Base-by-base conservation (phyloP, 73 alveolate genomes). In the Paramecium sexaurelia region DNA sequence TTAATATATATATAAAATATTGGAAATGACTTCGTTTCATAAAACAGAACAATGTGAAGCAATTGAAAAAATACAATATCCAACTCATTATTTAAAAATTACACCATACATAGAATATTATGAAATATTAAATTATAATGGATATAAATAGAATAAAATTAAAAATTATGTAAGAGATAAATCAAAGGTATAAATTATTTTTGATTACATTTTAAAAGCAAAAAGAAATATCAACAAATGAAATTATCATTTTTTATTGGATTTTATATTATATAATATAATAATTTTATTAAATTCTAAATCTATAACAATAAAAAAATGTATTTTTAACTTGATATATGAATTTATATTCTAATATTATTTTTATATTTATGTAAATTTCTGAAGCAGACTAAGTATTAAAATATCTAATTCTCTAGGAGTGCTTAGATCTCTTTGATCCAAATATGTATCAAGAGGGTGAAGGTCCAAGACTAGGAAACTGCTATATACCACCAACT, bases 361-460 rank as follows among this genome's bases (percentile, higher is more conserved):
- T 45, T 45, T 15, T 11, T 61, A 6, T 4, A 61, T 61, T 29
- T 22, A 61, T 61, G 83, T 24, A 61, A 61, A 29, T 3, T 61
- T 29, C 39, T 32, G 83, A 61, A 4, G 39, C 83, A 61, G 83
- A 61, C 0, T 26, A 61, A 27, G 83, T 61, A 61, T 5, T 5
- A 51, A 51, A 3, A 22, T 5, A 61, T 0, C 9, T 2, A 2
- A 1, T 61, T 10, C 4, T 13, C 7, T 71, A 71, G 86, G 86
- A 33, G 13, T 71, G 86, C 17, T 19, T 71, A 26, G 20, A 15
- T 22, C 71, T 78, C n/a, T 78, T 78, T 61, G 90, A 78, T 78
- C 90, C 90, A 19, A 78, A 78, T 15, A 39, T 47, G 7, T 78
- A 78, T 22, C 27, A 78, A 41, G 90, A 78, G 9, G 90, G 90